Evolutionary conservation across 208 protist species (phyloP), one percentile per base, ranked within the genome.

Genomic region (Trypanosoma brucei): DNA sequence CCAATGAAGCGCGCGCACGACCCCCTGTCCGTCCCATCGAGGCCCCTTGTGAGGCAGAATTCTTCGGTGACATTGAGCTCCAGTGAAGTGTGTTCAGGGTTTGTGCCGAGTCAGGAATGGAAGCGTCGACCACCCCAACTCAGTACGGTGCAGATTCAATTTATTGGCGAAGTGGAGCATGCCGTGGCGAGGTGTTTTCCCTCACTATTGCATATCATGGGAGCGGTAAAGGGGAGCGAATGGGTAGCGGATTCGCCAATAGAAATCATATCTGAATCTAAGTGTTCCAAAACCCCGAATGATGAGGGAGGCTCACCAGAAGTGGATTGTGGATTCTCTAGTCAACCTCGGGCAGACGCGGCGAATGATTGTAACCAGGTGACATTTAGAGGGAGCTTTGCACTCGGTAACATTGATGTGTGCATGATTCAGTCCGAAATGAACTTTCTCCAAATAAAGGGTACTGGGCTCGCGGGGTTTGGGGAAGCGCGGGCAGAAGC

Each of bases 371-470:
- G 49, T 31, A 11, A 59, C 30, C 14, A 49, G 38, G 31, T 59
- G 36, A 48, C 65, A 7, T 91, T 90, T 74, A 81, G 82, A 22
- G 72, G 75, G n/a, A 85, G 76, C 55, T 91, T 91, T 65, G 86
- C 83, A 0, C 54, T 94, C 13, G 76, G 79, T 44, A 62, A 71
- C 36, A 62, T 94, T 4, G 83, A 92, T 58, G 60, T 88, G 35
- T 62, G 68, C 38, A 56, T 86, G 44, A 58, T 91, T 58, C 73
- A 92, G 55, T 88, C 83, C 0, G 48, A 66, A 13, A 59, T 68
- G 40, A 94, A 94, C 62, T 92, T 83, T 52, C 38, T 84, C 30
- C 85, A 90, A 49, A 60, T 92, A 7, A 55, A 74, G 30, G 88
- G 81, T 2, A 76, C 65, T 42, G 76, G 76, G 7, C 55, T 94